Evolutionary conservation across 805 yeast species (phyloP), one percentile per base, ranked within the genome.

Genomic region (Candida lessepsii): DNA sequence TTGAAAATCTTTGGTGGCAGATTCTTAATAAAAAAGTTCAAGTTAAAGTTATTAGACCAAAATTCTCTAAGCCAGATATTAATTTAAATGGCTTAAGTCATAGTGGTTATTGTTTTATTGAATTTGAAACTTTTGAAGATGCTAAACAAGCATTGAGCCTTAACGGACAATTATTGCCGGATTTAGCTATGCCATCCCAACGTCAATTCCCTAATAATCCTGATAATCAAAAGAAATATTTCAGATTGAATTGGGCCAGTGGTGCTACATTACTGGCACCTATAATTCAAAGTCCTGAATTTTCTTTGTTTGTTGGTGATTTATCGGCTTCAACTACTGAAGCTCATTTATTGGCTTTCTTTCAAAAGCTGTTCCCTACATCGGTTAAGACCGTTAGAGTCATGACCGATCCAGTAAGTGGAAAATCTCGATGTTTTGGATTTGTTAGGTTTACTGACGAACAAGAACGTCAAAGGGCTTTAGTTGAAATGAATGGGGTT

Each of bases 341-440:
- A 57, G 90, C 90, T 5, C 90, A 84, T 57, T 61, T 85, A 42
- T 61, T 85, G 35, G 80, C 86, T 17, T 67, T 85, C 37, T 85
- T 85, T 58, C 91, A 84, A 57, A 74, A 77, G 30, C 72, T 73
- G 42, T 85, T 76, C 61, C 71, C 73, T 6, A 66, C 67, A 37
- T 76, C 86, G 7, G 83, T 85, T 28, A 83, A 83, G 51, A 84
- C 93, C 2, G 93, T 85, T 5, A 67, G 93, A 44, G 91, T 85
- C 9, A 85, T 85, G 91, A 84, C 93, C 0, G 91, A 85, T 55
- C 93, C 93, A 2, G 75, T 85, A 5, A 75, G 84, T 10, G 90
- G 90, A 0, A 75, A 82, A 20, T 81, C 88, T 2, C 68, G 91
- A 48, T 83, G 93, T 52, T 84, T 84, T 61, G 93, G 93, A 0